These are phyloP conservation scores for Didymellaceae sp. DNA, from an alignment of 2,329 filamentous ascomycete species.

Conservation along the genomic window DNA sequence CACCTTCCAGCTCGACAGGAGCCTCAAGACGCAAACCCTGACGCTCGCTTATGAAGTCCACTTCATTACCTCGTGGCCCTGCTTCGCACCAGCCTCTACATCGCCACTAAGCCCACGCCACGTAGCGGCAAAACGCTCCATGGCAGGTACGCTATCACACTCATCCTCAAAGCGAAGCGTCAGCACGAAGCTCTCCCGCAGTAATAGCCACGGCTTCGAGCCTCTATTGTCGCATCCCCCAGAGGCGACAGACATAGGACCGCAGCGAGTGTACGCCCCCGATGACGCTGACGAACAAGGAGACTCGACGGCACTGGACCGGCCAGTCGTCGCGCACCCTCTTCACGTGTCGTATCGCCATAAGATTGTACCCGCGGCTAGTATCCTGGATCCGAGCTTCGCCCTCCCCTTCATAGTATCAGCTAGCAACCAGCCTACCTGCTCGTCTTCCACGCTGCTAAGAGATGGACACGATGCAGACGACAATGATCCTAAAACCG, in stretches of 20 bases:
- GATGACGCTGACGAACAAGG: slow-evolving; percentile 23
- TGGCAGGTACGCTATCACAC: slow-evolving; percentile 35
- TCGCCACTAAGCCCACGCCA: slow-evolving; percentile 29
- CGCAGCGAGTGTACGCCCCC: slow-evolving; percentile 34
- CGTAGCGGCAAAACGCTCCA: slow-evolving; percentile 33
- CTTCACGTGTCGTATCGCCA: slow-evolving; percentile 50
- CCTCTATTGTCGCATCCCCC: slow-evolving; percentile 45
- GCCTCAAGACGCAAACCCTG: slow-evolving; percentile 26
- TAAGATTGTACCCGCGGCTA: slow-evolving; percentile 44
- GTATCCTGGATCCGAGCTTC: slow-evolving; percentile 38
- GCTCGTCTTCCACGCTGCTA: slow-evolving; percentile 22
- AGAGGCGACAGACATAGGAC: slow-evolving; percentile 33
- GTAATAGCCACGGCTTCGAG: slow-evolving; percentile 46
- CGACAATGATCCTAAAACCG: slow-evolving; percentile 33
- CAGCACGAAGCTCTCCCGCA: slow-evolving; percentile 31
- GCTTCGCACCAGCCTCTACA: slow-evolving; percentile 51
- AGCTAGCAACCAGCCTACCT: slow-evolving; percentile 22
- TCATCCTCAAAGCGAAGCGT: slow-evolving; percentile 43
- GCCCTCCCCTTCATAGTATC: slow-evolving; percentile 32
- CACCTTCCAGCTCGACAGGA: slow-evolving; percentile 40
- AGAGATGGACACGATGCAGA: slow-evolving; percentile 20
- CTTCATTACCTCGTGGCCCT: slow-evolving; percentile 63
- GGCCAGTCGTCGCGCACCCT: slow-evolving; percentile 44
- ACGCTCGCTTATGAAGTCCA: slow-evolving; percentile 58
- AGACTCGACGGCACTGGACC: background rate